A percentile compares a stretch with the other conserved stretches of the same genome.
Conservation (phyloP, 768 basidiomycete species). For the Boletus rubropictus region DNA sequence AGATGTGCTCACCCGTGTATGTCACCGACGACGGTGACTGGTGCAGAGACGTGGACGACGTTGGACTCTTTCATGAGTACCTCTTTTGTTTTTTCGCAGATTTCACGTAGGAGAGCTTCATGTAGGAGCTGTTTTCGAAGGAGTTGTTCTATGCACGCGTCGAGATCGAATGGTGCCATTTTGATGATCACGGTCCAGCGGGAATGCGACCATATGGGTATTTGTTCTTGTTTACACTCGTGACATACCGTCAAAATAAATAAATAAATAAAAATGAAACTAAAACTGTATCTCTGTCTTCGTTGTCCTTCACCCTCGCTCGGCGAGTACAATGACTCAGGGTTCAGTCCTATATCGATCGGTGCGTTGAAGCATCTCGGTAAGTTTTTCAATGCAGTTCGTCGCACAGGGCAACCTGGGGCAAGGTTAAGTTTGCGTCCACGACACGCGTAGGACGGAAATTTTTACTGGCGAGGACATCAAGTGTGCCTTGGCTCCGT, state of each 20-base stretch:
- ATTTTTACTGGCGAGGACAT: conserved; percentile 23
- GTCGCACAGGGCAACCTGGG: conserved; percentile 16
- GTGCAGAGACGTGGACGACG: conserved; percentile 93
- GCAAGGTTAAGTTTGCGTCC: conserved; percentile 31
- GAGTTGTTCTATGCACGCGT: conserved; percentile 90
- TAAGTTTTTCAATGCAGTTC: conserved; percentile 5
- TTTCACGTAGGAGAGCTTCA: conserved; percentile 91
- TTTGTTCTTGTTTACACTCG: conserved; percentile 17
- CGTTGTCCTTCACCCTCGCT: conserved; percentile 1
- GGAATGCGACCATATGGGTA: conserved; percentile 6
- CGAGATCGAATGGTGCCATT: conserved; percentile 78
- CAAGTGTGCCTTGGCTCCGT: conserved; percentile 27
- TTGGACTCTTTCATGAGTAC: conserved; percentile 99
- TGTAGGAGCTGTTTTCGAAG: conserved; percentile 90
- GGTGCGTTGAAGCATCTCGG: conserved; percentile 12
- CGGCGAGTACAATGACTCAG: conserved; percentile 11
- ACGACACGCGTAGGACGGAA: conserved; percentile 24
- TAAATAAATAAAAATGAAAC: conserved; percentile 10
- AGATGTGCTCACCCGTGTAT: conserved; percentile 84
- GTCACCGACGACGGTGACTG: conserved; percentile 97
- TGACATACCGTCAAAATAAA: conserved; percentile 8
- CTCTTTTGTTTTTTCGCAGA: conserved; percentile 99
- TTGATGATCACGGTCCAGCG: conserved; percentile 6
- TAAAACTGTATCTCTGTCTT: too few relatives aligned
- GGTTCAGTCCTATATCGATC: conserved; percentile 8